Evolutionary conservation across 176 grass and related monocot species (phyloP).

Genomic region (Calamus simplicifolius): DNA sequence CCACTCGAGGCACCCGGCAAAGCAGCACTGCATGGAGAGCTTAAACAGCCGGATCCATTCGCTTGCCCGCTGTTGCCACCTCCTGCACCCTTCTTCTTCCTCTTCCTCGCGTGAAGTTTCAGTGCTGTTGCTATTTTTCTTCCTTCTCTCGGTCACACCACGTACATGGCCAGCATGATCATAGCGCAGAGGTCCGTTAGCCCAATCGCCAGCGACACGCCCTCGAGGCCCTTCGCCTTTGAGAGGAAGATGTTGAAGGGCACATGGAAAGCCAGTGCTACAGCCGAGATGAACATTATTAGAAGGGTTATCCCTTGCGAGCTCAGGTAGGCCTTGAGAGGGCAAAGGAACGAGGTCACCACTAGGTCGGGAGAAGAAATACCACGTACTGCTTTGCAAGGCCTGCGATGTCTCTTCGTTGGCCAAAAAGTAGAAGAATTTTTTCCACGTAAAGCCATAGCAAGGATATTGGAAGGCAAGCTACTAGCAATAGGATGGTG

Average conservation of each 20-base stretch:
- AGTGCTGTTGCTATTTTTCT: too few relatives aligned
- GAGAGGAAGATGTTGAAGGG: constrained; percentile 49
- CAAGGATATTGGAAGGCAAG: constrained; percentile 48
- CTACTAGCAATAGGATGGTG: constrained; percentile 38
- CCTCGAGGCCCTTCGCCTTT: too few relatives aligned
- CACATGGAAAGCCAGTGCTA: constrained; percentile 51
- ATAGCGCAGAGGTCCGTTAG: too few relatives aligned
- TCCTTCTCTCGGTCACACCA: too few relatives aligned
- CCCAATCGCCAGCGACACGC: too few relatives aligned
- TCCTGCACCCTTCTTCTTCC: too few relatives aligned
- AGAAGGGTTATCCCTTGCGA: constrained; percentile 71
- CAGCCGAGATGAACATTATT: constrained; percentile 38
- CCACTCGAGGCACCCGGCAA: neutral
- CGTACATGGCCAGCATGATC: too few relatives aligned
- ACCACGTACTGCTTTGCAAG: constrained; percentile 32
- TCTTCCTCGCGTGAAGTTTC: too few relatives aligned
- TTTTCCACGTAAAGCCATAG: constrained; percentile 65
- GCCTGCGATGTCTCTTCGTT: constrained; percentile 48
- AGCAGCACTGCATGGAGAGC: neutral
- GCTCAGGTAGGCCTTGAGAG: constrained; percentile 72
- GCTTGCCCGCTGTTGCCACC: too few relatives aligned
- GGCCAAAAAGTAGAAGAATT: constrained; percentile 54
- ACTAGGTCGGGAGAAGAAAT: constrained; percentile 62
- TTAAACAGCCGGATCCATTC: too few relatives aligned
- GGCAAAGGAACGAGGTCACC: constrained; percentile 49